Conservation (phyloP, 1,139 yeast genomes). For the Yamadazyma epiphylla region DNA sequence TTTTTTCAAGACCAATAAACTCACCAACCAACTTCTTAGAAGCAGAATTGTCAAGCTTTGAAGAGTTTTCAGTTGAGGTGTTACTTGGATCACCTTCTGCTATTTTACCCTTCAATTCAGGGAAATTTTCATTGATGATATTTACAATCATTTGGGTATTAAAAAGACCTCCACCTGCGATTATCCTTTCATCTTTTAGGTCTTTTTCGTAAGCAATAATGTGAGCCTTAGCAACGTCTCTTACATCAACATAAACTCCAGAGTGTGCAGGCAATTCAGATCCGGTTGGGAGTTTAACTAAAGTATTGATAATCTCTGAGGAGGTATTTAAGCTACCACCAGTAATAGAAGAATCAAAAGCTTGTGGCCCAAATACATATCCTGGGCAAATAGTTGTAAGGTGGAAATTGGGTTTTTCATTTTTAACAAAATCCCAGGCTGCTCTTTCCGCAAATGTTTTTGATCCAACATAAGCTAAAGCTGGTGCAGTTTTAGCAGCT, state of each 20-base stretch:
- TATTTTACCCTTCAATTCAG: constrained; percentile 22
- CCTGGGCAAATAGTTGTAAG: constrained; percentile 45
- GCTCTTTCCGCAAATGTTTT: constrained; percentile 51
- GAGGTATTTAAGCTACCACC: constrained; percentile 19
- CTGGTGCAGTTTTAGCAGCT: constrained; percentile 10
- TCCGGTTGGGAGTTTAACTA: constrained; percentile 14
- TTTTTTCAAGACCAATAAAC: constrained; percentile 27
- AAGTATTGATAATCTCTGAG: constrained; percentile 12
- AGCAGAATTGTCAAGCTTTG: constrained; percentile 18
- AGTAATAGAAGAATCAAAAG: constrained; percentile 23
- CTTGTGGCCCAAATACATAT: constrained; percentile 43
- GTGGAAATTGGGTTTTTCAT: constrained; percentile 29
- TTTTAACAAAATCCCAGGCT: constrained; percentile 39
- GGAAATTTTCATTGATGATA: constrained; percentile 19
- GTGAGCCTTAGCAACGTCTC: constrained; percentile 40
- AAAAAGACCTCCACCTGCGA: constrained; percentile 13
- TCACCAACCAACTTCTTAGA: constrained; percentile 28
- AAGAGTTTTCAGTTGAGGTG: not conserved
- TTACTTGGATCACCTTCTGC: constrained; percentile 29
- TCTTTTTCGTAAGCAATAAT: constrained; percentile 26
- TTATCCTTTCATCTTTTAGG: constrained; percentile 12
- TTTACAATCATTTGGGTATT: constrained; percentile 19
- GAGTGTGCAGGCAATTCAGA: constrained; percentile 12
- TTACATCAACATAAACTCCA: constrained; percentile 32
- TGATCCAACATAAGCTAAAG: constrained; percentile 40